Conservation (phyloP, 2,329 filamentous ascomycete species). For the Arthrobotrys sphaeroides region DNA sequence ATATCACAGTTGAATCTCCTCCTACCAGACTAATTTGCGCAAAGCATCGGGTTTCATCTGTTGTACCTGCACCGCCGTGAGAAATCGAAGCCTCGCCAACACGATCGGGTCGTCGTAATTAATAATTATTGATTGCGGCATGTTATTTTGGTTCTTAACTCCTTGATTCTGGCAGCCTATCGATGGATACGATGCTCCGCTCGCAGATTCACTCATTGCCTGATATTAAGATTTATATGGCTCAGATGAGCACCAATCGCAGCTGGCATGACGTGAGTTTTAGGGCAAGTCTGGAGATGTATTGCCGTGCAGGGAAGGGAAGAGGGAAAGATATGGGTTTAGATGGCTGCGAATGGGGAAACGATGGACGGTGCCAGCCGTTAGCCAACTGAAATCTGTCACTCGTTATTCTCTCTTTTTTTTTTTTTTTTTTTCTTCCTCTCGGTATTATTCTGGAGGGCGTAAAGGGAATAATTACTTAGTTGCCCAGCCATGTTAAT, state of each 20-base stretch:
- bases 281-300: constrained; percentile 2
- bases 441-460: not conserved
- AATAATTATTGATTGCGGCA: constrained; percentile 2
- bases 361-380: constrained; percentile 41
- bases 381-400: constrained; percentile 22
- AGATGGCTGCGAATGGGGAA: constrained; percentile 35
- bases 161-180: constrained; percentile 17
- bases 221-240: constrained; percentile 22
- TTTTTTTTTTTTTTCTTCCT: constrained; percentile 1
- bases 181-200: constrained; percentile 1
- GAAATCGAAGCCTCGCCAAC: constrained; percentile 5
- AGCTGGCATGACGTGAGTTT: constrained; percentile 33
- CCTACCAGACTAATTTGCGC: constrained; percentile 52
- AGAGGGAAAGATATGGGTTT: constrained; percentile 10
- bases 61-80: constrained; percentile 16
- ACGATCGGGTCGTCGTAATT: constrained; percentile 4
- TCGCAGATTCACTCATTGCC: not conserved
- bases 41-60: constrained; percentile 51
- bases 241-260: constrained; percentile 33
- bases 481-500: constrained; percentile 20
- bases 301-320: constrained; percentile 46
- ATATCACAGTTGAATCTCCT: constrained; percentile 53
- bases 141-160: constrained; percentile 21
- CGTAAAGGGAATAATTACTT: constrained; percentile 9
- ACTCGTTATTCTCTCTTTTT: not conserved